phyloP scores from a whole-genome alignment of 2,329 filamentous ascomycete genomes.

The Clonostachys solani region DNA sequence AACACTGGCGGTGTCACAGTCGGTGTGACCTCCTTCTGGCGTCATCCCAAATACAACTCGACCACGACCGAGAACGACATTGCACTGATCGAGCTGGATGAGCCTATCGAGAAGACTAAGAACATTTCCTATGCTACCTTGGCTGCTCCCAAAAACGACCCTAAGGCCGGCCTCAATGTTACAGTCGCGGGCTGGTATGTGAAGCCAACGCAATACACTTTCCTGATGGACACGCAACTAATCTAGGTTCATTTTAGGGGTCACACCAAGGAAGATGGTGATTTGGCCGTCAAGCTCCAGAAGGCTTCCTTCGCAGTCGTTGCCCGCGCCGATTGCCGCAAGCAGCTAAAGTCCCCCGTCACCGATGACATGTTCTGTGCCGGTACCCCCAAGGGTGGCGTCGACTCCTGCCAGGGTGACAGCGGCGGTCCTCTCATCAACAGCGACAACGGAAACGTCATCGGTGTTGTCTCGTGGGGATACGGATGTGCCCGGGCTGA shows the following conservation, averaged over 20 bases:
- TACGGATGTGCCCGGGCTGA: slow-evolving; percentile 17
- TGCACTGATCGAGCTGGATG: slow-evolving; percentile 18
- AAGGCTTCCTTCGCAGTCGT: slow-evolving; percentile 23
- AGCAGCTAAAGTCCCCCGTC: slow-evolving; percentile 13
- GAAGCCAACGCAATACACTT: no score
- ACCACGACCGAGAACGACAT: slow-evolving; percentile 15
- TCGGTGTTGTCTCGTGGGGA: slow-evolving; percentile 23
- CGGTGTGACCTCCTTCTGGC: slow-evolving; percentile 11
- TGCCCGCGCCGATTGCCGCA: slow-evolving; percentile 14
- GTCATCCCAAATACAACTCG: slow-evolving; percentile 14
- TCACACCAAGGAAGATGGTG: slow-evolving; percentile 3
- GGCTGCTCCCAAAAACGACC: slow-evolving; percentile 1
- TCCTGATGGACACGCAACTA: background rate
- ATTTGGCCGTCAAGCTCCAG: slow-evolving; percentile 11
- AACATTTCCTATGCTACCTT: slow-evolving; percentile 1
- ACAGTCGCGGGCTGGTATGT: slow-evolving; percentile 4
- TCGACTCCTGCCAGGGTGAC: slow-evolving; percentile 24
- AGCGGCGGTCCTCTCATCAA: slow-evolving; percentile 22
- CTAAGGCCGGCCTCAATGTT: background rate
- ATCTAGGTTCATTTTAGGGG: background rate
- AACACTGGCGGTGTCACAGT: slow-evolving; percentile 15
- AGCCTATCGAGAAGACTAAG: slow-evolving; percentile 7
- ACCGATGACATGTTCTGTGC: slow-evolving; percentile 25
- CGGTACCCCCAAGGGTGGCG: slow-evolving; percentile 15
- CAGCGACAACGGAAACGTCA: slow-evolving; percentile 7